Evolutionary conservation across 306 rosid species (phyloP).

Genomic region (apple (Malus domestica)): DNA sequence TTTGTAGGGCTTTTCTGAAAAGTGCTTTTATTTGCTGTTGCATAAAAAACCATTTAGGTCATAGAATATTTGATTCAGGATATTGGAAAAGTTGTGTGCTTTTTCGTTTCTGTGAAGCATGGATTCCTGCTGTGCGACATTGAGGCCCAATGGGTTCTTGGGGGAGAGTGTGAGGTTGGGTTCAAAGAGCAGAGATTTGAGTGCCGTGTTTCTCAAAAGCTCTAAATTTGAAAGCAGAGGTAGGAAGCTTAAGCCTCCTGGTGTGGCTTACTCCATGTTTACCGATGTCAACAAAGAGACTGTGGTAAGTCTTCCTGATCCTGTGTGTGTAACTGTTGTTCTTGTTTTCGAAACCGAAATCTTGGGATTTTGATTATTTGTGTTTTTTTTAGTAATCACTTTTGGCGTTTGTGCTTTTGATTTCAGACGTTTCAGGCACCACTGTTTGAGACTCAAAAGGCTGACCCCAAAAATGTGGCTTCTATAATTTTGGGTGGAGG

Average conservation of each 20-base stretch:
- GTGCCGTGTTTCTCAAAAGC: conserved; percentile 22
- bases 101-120: conserved; percentile 16
- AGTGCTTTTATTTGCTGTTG: background rate
- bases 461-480: conserved; percentile 76
- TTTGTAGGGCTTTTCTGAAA: conserved; percentile 10
- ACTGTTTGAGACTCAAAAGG: conserved; percentile 36
- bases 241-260: conserved; percentile 26
- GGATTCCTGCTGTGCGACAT: conserved; percentile 42
- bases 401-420: conserved; percentile 5
- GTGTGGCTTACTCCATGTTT: conserved; percentile 36
- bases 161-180: conserved; percentile 44
- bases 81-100: background rate
- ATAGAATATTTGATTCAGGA: background rate
- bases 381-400: background rate
- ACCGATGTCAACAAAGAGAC: conserved; percentile 42
- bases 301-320: conserved; percentile 25
- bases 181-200: conserved; percentile 25
- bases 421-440: conserved; percentile 44
- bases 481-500: conserved; percentile 90
- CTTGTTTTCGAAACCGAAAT: background rate
- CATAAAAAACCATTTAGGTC: background rate
- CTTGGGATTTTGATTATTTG: background rate
- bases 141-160: conserved; percentile 40
- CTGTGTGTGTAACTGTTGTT: background rate
- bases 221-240: conserved; percentile 13